A percentile compares a stretch with the other conserved stretches of the same genome.
Evolutionary conservation across 2,329 filamentous ascomycete species (phyloP).

Genomic region (Talaromyces rugulosus): DNA sequence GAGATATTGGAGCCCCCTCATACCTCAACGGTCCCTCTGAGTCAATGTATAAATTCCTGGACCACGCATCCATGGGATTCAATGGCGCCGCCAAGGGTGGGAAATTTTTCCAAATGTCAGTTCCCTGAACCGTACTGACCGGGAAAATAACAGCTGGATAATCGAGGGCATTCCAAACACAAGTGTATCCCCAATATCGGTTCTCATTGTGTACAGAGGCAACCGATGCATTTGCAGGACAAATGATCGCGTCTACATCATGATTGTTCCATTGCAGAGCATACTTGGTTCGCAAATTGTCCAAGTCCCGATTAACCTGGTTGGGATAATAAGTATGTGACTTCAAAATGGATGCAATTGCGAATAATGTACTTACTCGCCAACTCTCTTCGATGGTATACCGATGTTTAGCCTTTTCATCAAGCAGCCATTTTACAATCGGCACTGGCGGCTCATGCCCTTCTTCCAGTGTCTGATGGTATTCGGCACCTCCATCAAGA

Average conservation of each 20-base stretch:
- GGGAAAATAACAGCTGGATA: slow-evolving; percentile 25
- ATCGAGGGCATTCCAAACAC: slow-evolving; percentile 31
- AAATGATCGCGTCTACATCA: slow-evolving; percentile 10
- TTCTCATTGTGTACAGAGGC: slow-evolving; percentile 53
- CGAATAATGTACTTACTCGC: background rate
- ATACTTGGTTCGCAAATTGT: slow-evolving; percentile 3
- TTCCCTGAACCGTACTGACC: slow-evolving; percentile 33
- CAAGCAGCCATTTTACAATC: slow-evolving; percentile 6
- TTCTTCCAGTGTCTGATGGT: background rate
- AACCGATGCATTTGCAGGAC: slow-evolving; percentile 52
- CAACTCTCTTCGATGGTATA: slow-evolving; percentile 5
- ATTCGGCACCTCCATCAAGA: slow-evolving; percentile 8
- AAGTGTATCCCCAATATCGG: slow-evolving; percentile 51
- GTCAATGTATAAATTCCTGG: slow-evolving; percentile 42
- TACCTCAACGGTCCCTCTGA: slow-evolving; percentile 38
- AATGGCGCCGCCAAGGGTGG: slow-evolving; percentile 34
- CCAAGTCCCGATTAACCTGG: slow-evolving; percentile 3
- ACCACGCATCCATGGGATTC: slow-evolving; percentile 45
- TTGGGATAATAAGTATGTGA: background rate
- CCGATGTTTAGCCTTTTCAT: background rate
- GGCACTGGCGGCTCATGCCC: slow-evolving; percentile 5
- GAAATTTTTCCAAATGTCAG: slow-evolving; percentile 40
- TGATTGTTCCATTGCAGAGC: slow-evolving; percentile 7
- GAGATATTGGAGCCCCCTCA: slow-evolving; percentile 8
- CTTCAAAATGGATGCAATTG: background rate